phyloP scores from a whole-genome alignment of 1,284 basidiomycete species.

The Heterobasidion occidentale region DNA sequence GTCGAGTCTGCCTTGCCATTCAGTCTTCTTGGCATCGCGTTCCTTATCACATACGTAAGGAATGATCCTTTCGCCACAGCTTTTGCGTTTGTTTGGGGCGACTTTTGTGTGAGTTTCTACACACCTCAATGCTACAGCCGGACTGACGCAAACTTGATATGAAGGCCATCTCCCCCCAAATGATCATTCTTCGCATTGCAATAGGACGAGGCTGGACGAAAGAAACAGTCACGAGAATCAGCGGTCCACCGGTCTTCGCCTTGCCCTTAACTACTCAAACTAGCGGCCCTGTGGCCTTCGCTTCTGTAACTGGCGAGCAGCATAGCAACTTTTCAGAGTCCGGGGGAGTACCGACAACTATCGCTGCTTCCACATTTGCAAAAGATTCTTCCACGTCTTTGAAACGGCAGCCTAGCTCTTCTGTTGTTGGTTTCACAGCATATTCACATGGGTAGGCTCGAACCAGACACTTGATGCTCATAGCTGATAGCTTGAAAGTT shows the following conservation, averaged over 20 bases:
- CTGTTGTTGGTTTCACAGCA: too few species aligned
- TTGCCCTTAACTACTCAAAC: neutral
- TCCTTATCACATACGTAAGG: slow-evolving; percentile 11
- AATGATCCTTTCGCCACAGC: slow-evolving; percentile 5
- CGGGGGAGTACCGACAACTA: too few species aligned
- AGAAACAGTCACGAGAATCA: slow-evolving; percentile 14
- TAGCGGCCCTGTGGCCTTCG: too few species aligned
- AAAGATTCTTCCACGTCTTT: too few species aligned
- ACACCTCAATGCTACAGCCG: neutral
- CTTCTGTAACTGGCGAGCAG: too few species aligned
- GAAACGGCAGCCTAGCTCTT: too few species aligned
- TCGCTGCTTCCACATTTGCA: too few species aligned
- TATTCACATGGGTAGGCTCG: too few species aligned
- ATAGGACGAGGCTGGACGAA: slow-evolving; percentile 22
- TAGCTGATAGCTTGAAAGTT: too few species aligned
- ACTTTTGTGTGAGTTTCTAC: slow-evolving; percentile 5
- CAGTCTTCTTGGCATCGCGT: slow-evolving; percentile 13
- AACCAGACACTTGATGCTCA: too few species aligned
- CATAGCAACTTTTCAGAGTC: too few species aligned
- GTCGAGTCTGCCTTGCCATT: slow-evolving; percentile 20
- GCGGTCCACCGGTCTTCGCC: slow-evolving; percentile 1
- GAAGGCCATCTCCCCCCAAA: slow-evolving; percentile 23
- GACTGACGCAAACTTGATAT: neutral
- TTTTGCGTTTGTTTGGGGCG: slow-evolving; percentile 11
- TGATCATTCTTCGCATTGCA: slow-evolving; percentile 25